Percentiles rank a stretch among this genome's conserved stretches.
phyloP scores from a whole-genome alignment of 129 eudicot genomes.

The Rutidosis leptorrhynchoides region DNA sequence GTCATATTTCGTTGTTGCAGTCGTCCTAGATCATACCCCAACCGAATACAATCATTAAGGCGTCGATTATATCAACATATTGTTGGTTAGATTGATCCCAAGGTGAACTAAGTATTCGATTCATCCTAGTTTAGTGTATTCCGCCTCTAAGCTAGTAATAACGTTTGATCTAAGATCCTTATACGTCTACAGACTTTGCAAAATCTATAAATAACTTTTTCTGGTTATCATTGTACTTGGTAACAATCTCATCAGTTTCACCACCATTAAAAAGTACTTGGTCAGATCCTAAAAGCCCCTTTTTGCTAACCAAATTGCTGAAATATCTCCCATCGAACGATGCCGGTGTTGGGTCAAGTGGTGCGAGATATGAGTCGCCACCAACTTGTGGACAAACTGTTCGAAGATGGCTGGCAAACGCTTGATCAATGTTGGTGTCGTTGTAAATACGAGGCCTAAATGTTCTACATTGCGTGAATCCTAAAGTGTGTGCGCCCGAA shows the following conservation, averaged over 20 bases:
- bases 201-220: constrained; percentile 23
- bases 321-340: constrained; percentile 29
- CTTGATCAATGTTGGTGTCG: constrained; percentile 25
- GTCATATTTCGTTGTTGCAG: too few species aligned
- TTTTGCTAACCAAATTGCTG: constrained; percentile 22
- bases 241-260: constrained; percentile 21
- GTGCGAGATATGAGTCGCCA: constrained; percentile 23
- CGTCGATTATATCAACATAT: too few species aligned
- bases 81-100: too few species aligned
- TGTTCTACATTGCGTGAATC: constrained; percentile 24
- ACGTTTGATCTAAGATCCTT: too few species aligned
- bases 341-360: constrained; percentile 31
- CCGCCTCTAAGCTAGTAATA: too few species aligned
- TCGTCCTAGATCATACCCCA: too few species aligned
- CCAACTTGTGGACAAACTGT: constrained; percentile 25
- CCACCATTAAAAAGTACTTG: constrained; percentile 31
- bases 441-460: constrained; percentile 22
- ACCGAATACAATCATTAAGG: too few species aligned
- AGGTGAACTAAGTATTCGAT: too few species aligned
- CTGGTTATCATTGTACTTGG: constrained; percentile 7
- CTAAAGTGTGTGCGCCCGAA: constrained; percentile 47
- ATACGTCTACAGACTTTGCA: constrained; percentile 15
- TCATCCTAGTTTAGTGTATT: too few species aligned
- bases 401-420: constrained; percentile 21
- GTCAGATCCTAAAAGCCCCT: constrained; percentile 31